These are phyloP conservation scores for Geotrichum reessii DNA, from an alignment of 1,139 yeast species.

Conservation along the genomic window DNA sequence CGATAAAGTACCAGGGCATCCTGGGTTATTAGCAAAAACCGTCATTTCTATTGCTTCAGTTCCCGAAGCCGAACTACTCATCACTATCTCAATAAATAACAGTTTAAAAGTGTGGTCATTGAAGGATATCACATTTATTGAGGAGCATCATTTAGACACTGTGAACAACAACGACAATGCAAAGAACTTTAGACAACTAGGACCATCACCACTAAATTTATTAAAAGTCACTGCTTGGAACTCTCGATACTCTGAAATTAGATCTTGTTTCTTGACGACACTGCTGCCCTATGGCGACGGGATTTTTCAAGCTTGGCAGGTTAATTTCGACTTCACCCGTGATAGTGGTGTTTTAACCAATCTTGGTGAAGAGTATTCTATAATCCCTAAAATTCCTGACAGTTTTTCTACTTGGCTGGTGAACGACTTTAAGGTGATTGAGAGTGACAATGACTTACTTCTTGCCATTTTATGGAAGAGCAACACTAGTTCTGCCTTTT, in stretches of 20 bases:
- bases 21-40: conserved; percentile 29
- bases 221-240: conserved; percentile 1
- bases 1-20: conserved; percentile 33
- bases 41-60: conserved; percentile 26
- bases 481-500: conserved; percentile 49
- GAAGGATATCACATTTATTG: conserved; percentile 18
- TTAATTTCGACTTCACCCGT: conserved; percentile 22
- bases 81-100: conserved; percentile 31
- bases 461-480: conserved; percentile 57
- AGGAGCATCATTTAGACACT: conserved; percentile 13
- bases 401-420: conserved; percentile 48
- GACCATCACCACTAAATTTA: conserved; percentile 16
- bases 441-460: conserved; percentile 22
- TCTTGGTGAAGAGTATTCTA: conserved; percentile 31
- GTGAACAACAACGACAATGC: neutral
- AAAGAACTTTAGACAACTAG: neutral
- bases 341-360: conserved; percentile 30
- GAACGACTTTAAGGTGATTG: conserved; percentile 32
- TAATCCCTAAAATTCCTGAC: conserved; percentile 30
- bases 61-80: conserved; percentile 19
- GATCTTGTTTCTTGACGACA: neutral
- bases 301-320: conserved; percentile 41
- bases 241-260: neutral
- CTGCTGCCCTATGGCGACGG: conserved; percentile 44
- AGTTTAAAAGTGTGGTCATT: conserved; percentile 32